phyloP scores from a whole-genome alignment of 306 rosid genomes.

The Cucurbita argyrosperma region DNA sequence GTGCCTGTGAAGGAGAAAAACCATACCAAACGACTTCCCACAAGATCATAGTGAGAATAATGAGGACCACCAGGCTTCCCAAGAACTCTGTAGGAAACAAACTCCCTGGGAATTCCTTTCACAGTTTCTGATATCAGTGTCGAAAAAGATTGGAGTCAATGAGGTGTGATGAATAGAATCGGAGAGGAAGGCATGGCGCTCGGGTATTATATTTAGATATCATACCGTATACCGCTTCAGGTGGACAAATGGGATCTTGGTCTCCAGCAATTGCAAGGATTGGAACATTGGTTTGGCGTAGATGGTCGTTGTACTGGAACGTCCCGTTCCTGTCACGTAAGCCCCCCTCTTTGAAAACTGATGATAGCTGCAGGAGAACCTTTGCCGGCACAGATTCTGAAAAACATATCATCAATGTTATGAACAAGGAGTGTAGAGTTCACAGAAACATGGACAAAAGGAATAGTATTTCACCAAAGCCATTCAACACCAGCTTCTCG shows the following conservation, averaged over 20 bases:
- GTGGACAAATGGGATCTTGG: constrained; percentile 70
- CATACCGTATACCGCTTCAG: constrained; percentile 85
- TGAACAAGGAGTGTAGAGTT: background rate
- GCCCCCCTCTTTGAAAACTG: constrained; percentile 56
- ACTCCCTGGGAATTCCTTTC: constrained; percentile 51
- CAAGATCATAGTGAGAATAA: constrained; percentile 81
- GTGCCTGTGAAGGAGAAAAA: background rate
- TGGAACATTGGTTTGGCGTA: constrained; percentile 50
- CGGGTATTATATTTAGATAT: background rate
- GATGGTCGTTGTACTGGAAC: constrained; percentile 58
- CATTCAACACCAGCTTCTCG: constrained; percentile 62
- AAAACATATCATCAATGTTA: background rate
- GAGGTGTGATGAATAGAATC: background rate
- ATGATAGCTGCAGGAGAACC: constrained; percentile 58
- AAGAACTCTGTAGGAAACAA: constrained; percentile 53
- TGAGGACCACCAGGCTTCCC: constrained; percentile 77
- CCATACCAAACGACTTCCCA: constrained; percentile 73
- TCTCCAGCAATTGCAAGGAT: constrained; percentile 80
- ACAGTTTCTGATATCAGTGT: constrained; percentile 51
- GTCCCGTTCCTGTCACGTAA: constrained; percentile 53
- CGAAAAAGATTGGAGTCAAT: background rate
- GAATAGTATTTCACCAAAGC: constrained; percentile 34
- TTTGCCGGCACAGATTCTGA: constrained; percentile 77
- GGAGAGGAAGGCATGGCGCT: background rate
- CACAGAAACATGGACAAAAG: background rate